Conservation (phyloP, 2,329 filamentous ascomycete genomes). For the Phialophora verrucosa region DNA sequence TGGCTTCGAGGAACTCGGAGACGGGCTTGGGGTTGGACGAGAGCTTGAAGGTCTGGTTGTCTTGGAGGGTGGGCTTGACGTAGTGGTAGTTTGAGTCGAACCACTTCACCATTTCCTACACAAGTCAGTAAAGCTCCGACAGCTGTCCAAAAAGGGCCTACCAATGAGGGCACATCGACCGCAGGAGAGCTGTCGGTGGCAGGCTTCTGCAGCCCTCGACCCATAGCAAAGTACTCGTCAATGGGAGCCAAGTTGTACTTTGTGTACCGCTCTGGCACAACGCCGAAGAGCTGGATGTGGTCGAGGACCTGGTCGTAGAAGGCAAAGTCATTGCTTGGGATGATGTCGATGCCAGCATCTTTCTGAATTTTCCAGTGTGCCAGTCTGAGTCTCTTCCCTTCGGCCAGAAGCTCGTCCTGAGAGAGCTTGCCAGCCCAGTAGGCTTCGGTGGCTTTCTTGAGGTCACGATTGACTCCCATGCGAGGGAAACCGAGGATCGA, state of each 20-base stretch:
- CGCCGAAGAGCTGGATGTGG: slow-evolving; percentile 97
- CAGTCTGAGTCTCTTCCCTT: slow-evolving; percentile 95
- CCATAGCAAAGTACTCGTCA: slow-evolving; percentile 99
- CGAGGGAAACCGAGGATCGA: slow-evolving; percentile 97
- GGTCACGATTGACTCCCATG: slow-evolving; percentile 97
- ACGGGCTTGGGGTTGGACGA: slow-evolving; percentile 88
- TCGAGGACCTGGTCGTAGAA: slow-evolving; percentile 97
- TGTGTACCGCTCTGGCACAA: slow-evolving; percentile 90
- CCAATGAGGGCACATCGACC: slow-evolving; percentile 86
- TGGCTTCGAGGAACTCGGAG: slow-evolving; percentile 92
- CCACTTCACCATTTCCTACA: slow-evolving; percentile 98
- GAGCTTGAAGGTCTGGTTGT: slow-evolving; percentile 96
- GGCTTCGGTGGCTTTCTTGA: slow-evolving; percentile 99
- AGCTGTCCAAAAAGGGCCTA: slow-evolving; percentile 49
- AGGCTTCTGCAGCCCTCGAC: slow-evolving; percentile 94
- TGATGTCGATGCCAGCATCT: slow-evolving; percentile 94
- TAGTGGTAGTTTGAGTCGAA: slow-evolving; percentile 99
- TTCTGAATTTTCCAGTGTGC: slow-evolving; percentile 99
- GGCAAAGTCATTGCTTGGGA: slow-evolving; percentile 99
- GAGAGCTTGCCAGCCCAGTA: slow-evolving; percentile 97
- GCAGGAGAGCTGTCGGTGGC: slow-evolving; percentile 55
- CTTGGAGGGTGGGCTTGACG: slow-evolving; percentile 97
- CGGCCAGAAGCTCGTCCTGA: slow-evolving; percentile 84
- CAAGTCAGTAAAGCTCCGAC: slow-evolving; percentile 10
- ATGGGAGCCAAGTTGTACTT: slow-evolving; percentile 84